phyloP scores from a whole-genome alignment of 1,284 basidiomycete species.

The Xerocomus amazonicus region DNA sequence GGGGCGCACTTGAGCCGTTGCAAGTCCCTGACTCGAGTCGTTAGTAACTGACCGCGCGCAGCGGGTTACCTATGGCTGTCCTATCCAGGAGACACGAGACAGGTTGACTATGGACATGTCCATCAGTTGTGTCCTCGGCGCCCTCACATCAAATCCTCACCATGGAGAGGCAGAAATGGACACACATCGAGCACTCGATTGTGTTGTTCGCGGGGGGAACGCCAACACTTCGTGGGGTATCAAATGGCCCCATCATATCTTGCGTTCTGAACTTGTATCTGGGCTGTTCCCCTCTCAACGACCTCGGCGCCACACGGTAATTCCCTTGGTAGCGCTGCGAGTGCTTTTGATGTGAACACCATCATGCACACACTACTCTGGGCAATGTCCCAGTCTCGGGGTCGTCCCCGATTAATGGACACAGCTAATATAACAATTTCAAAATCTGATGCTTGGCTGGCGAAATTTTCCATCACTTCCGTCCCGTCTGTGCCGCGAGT shows the following conservation, averaged over 20 bases:
- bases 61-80: background rate
- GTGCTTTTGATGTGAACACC: background rate
- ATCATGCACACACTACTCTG: no score
- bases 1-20: constrained; percentile 52
- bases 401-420: constrained; percentile 28
- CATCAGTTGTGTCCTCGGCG: no score
- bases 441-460: background rate
- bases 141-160: no score
- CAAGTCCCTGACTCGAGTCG: background rate
- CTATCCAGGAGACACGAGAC: constrained; percentile 55
- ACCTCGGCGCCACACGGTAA: background rate
- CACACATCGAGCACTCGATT: no score
- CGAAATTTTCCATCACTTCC: no score
- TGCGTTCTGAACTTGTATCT: background rate
- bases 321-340: background rate
- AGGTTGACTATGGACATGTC: no score
- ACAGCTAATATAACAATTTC: background rate
- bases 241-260: no score
- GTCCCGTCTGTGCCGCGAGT: no score
- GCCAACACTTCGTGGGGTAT: no score
- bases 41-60: background rate
- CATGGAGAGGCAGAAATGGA: no score
- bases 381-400: constrained; percentile 40
- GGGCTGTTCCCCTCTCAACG: background rate
- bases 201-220: no score